phyloP scores from a whole-genome alignment of 345 rosid genomes.

The Litchi chinensis region DNA sequence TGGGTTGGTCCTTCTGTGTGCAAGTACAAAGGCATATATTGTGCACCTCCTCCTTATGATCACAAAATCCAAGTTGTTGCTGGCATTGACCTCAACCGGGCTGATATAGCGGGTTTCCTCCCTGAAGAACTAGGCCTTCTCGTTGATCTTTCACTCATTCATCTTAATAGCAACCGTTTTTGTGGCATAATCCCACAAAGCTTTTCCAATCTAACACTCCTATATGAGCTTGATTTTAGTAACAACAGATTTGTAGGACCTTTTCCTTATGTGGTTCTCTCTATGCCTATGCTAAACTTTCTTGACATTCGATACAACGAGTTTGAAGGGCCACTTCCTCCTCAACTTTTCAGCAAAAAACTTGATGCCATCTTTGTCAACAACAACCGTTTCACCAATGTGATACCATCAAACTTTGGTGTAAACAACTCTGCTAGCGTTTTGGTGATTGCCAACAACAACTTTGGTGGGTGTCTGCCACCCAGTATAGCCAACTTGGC shows the following conservation, averaged over 20 bases:
- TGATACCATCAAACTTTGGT: conserved; percentile 39
- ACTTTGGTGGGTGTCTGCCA: conserved; percentile 77
- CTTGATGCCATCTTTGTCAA: conserved; percentile 89
- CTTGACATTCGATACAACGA: conserved; percentile 87
- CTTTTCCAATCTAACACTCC: conserved; percentile 60
- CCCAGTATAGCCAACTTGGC: conserved; percentile 71
- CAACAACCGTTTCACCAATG: conserved; percentile 61
- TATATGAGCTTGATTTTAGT: conserved; percentile 84
- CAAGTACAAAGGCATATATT: conserved; percentile 64
- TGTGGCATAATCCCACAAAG: conserved; percentile 80
- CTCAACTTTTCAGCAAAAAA: conserved; percentile 57
- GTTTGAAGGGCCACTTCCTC: conserved; percentile 81
- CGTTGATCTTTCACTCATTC: conserved; percentile 71
- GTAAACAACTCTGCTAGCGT: conserved; percentile 59
- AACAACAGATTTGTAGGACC: conserved; percentile 88
- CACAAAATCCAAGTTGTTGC: conserved; percentile 56
- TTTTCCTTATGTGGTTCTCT: conserved; percentile 69
- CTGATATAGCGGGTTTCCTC: conserved; percentile 76
- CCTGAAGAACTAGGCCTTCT: conserved; percentile 81
- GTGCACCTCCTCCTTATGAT: conserved; percentile 57
- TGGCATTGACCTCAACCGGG: conserved; percentile 73
- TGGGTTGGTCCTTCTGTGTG: conserved; percentile 84
- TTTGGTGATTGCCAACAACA: conserved; percentile 81
- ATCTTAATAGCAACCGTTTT: conserved; percentile 79
- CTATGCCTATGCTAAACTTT: conserved; percentile 56